A percentile compares a stretch with the other conserved stretches of the same genome.
Evolutionary conservation across 768 basidiomycete genomes (phyloP).

Genomic region (Boletus patriciae): DNA sequence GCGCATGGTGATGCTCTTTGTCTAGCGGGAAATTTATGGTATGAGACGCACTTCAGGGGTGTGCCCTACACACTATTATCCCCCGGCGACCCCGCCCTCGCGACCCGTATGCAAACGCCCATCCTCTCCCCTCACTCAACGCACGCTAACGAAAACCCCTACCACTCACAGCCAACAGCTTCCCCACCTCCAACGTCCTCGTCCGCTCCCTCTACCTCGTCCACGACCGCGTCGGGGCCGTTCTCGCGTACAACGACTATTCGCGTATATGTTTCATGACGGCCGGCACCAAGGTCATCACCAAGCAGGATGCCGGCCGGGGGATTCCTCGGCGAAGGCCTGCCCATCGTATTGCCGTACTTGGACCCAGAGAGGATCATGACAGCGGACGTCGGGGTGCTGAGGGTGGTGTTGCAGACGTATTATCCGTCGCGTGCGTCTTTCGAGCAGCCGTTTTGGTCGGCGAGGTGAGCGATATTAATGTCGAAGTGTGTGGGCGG

Average conservation of each 20-base stretch:
- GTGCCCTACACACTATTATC: slow-evolving; percentile 86
- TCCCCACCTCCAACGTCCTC: slow-evolving; percentile 77
- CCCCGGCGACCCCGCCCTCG: slow-evolving; percentile 66
- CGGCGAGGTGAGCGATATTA: slow-evolving; percentile 43
- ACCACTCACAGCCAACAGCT: slow-evolving; percentile 65
- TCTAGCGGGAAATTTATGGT: no score
- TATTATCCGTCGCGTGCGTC: slow-evolving; percentile 76
- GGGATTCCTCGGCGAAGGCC: slow-evolving; percentile 77
- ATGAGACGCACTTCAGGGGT: slow-evolving; percentile 61
- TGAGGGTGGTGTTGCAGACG: slow-evolving; percentile 69
- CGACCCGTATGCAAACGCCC: slow-evolving; percentile 66
- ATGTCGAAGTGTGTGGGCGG: not conserved
- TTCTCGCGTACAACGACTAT: slow-evolving; percentile 81
- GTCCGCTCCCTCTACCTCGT: slow-evolving; percentile 89
- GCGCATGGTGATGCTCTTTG: no score
- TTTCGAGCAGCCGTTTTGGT: slow-evolving; percentile 61
- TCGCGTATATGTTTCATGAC: slow-evolving; percentile 81
- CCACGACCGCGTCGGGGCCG: slow-evolving; percentile 78
- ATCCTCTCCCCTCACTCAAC: not conserved
- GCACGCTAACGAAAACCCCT: not conserved
- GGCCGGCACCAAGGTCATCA: slow-evolving; percentile 92
- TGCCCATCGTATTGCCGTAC: slow-evolving; percentile 83
- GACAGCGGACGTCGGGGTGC: slow-evolving; percentile 49
- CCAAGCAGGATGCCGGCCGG: slow-evolving; percentile 79
- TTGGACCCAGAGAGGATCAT: slow-evolving; percentile 65